A percentile compares a stretch with the other conserved stretches of the same genome.
Conservation (phyloP, 345 rosid species). For the Bruguiera parviflora region DNA sequence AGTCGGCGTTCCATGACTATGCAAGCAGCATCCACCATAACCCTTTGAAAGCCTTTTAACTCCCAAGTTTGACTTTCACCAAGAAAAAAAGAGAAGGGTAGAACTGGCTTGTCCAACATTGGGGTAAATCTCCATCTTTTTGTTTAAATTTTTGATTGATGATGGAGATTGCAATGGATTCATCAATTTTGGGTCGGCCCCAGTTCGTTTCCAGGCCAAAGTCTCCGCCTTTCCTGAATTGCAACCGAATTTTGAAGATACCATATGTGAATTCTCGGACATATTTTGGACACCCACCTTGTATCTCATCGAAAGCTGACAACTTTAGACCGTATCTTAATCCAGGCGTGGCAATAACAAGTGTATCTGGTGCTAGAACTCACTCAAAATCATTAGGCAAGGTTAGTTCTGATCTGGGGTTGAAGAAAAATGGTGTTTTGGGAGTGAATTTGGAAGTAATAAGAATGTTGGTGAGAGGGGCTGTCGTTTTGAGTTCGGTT, state of each 20-base stretch:
- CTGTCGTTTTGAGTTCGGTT: slow-evolving; percentile 54
- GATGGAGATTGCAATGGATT: slow-evolving; percentile 47
- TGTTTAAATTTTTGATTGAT: neutral
- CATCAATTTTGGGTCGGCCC: slow-evolving; percentile 45
- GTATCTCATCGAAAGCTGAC: slow-evolving; percentile 21
- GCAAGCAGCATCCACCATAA: too few species aligned
- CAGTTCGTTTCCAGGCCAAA: slow-evolving; percentile 25
- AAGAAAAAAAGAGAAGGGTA: too few species aligned
- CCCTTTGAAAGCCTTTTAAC: too few species aligned
- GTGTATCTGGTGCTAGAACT: slow-evolving; percentile 24
- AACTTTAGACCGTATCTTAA: slow-evolving; percentile 13
- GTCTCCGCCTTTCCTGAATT: slow-evolving; percentile 26
- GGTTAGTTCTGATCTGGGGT: slow-evolving; percentile 24
- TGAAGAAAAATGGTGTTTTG: slow-evolving; percentile 12
- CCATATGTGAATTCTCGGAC: slow-evolving; percentile 23
- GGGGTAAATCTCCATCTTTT: too few species aligned
- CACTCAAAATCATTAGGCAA: slow-evolving; percentile 24
- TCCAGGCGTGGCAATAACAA: slow-evolving; percentile 16
- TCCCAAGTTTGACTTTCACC: too few species aligned
- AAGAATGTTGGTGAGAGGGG: slow-evolving; percentile 46
- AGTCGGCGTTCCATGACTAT: too few species aligned
- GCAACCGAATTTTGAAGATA: slow-evolving; percentile 31
- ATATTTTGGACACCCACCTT: slow-evolving; percentile 25
- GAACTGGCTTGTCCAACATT: too few species aligned
- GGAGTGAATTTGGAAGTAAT: slow-evolving; percentile 31